These are phyloP conservation scores for Colletotrichum agaves DNA, from an alignment of 2,329 filamentous ascomycete genomes.

Conservation along the genomic window DNA sequence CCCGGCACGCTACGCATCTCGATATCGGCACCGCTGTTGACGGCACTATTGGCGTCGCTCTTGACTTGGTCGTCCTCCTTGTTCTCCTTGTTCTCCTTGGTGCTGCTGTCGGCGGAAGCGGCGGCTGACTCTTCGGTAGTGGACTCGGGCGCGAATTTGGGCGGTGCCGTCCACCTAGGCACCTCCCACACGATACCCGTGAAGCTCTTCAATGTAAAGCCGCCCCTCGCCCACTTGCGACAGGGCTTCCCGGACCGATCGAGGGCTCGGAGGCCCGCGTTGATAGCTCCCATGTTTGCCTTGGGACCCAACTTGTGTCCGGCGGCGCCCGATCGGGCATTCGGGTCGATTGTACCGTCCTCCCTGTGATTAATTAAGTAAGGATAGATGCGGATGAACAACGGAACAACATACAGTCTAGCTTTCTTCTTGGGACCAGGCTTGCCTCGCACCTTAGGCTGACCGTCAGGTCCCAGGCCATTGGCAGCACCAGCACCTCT, in stretches of 20 bases:
- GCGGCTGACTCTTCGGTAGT: slow-evolving; percentile 57
- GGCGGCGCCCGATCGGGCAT: slow-evolving; percentile 56
- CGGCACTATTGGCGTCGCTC: slow-evolving; percentile 58
- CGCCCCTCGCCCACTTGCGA: slow-evolving; percentile 87
- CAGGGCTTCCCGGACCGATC: slow-evolving; percentile 93
- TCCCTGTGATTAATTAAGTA: slow-evolving; percentile 56
- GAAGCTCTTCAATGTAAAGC: slow-evolving; percentile 89
- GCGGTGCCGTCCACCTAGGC: slow-evolving; percentile 82
- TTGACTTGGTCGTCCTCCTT: slow-evolving; percentile 67
- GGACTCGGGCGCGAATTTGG: slow-evolving; percentile 62
- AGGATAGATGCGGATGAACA: slow-evolving; percentile 1
- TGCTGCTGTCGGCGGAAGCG: slow-evolving; percentile 63
- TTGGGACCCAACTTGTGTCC: slow-evolving; percentile 92
- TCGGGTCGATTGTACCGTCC: slow-evolving; percentile 71
- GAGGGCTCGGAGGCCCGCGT: slow-evolving; percentile 92
- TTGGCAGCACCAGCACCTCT: slow-evolving; percentile 74
- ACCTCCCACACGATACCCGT: slow-evolving; percentile 88
- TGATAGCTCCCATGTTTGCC: slow-evolving; percentile 96
- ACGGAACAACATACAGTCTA: slow-evolving; percentile 76
- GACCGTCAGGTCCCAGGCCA: slow-evolving; percentile 67
- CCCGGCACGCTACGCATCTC: slow-evolving; percentile 63
- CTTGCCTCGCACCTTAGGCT: slow-evolving; percentile 81
- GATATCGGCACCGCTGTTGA: slow-evolving; percentile 51
- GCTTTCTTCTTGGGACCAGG: slow-evolving; percentile 98
- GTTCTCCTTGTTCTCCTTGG: slow-evolving; percentile 75